Base-by-base conservation (phyloP, 2,329 filamentous ascomycete genomes). In the Chaetomium sp. region DNA sequence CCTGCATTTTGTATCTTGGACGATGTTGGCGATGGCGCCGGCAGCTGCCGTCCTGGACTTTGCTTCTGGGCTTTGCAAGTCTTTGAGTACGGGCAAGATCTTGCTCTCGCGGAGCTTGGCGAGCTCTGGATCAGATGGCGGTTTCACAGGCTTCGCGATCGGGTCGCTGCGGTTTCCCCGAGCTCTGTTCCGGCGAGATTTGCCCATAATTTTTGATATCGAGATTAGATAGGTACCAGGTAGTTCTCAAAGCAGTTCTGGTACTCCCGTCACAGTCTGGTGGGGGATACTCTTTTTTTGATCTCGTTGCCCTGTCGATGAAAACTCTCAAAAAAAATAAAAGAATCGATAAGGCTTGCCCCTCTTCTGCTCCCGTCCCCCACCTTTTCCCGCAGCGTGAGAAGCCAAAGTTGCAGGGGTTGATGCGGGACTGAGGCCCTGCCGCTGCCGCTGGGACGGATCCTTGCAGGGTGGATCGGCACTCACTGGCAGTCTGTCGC, bases 81-180 rank as follows among this genome's bases (percentile, higher is more conserved):
- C 82, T 67, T 81, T 81, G 65, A 90, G 78, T 53, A 88, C 81
- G 21, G 88, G 88, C 42, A 90, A 76, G 71, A 90, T 87, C 74
- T 83, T 85, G 75, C 81, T 78, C 67, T 89, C 86, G 38, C 87
- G 81, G 51, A 90, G 81, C 13, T 85, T 85, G 25, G 84, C 83
- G 62, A 89, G 82, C 73, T 87, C 85, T 7, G 87, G 86, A 71
- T 89, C 87, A 1, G 85, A 78, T 4, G 85, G 86, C 23, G 84
- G 84, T 72, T 88, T 89, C 73, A 85, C 77, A 23, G 81, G 74
- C 73, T 87, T 88, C 63, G 80, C 76, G 59, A 87, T 80, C 65
- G 86, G 85, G 72, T 87, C 81, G 62, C 81, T 76, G 60, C 85
- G 82, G 67, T 80, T 78, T 56, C 77, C 77, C 68, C 80, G 82